Base-by-base conservation (phyloP, 106 monocot species). In the Dendrobium chrysotoxum region DNA sequence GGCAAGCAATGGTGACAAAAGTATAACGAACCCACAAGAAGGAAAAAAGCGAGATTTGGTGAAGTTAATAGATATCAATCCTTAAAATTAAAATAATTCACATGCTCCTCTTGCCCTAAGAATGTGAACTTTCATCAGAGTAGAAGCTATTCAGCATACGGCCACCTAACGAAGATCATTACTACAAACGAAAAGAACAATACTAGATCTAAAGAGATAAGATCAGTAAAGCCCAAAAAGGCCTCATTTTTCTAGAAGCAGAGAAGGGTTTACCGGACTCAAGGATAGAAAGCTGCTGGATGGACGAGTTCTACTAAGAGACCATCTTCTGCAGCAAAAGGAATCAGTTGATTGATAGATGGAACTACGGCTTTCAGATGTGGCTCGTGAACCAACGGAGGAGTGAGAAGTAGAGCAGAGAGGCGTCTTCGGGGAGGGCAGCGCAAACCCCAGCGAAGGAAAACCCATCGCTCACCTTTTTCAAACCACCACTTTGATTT, bases 401-500 rank as follows among this genome's bases (percentile, higher is more conserved):
- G 13, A 47, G 47, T 26, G 23, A 46, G 28, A 40, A 7, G 42
- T 20, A n/a, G 74, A 75, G 41, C 42, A 42, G 41, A 75, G 41
- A 42, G 41, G 74, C 74, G 15, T 18, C 41, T n/a, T 41, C 12
- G 39, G 47, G 47, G 46, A 47, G 45, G 76, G 76, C 76, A 46
- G 76, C 47, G 28, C 26, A 76, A 76, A 26, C 28, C 47, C 76
- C 44, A 76, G 38, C 4, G 76, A 13, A 26, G 45, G 23, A 76
- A 25, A 25, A 45, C 45, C 47, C 76, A 76, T 76, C 46, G 26
- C 46, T 35, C 47, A 12, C 76, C 76, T 74, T 41, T 74, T n/a
- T n/a, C 40, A 1, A 21, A 74, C 74, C 74, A 40, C 41, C 74
- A 74, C 74, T 70, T 70, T 31, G 28, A 70, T 70, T 70, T 35